phyloP scores from a whole-genome alignment of 2,329 filamentous ascomycete species.

The Cladophialophora yegresii region DNA sequence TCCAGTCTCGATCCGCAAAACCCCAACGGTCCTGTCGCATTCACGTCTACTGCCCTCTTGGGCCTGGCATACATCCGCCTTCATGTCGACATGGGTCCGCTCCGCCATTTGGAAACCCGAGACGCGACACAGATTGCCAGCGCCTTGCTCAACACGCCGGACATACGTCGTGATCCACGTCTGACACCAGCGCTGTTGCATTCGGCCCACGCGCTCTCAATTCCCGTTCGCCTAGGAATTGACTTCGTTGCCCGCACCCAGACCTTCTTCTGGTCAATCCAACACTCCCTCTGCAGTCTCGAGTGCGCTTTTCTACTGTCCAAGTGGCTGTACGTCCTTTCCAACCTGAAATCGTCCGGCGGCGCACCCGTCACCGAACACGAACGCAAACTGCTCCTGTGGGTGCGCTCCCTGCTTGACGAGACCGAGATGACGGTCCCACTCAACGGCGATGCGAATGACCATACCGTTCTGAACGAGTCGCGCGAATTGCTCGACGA shows the following conservation, averaged over 20 bases:
- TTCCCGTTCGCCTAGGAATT: slow-evolving; percentile 57
- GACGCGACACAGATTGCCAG: slow-evolving; percentile 51
- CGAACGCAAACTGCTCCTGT: slow-evolving; percentile 50
- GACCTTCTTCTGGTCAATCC: slow-evolving; percentile 59
- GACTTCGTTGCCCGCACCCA: slow-evolving; percentile 57
- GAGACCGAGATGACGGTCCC: slow-evolving; percentile 51
- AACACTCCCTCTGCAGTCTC: slow-evolving; percentile 57
- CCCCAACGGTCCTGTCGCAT: slow-evolving; percentile 56
- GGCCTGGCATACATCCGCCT: slow-evolving; percentile 52
- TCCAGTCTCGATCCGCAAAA: slow-evolving; percentile 58
- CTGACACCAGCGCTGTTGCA: slow-evolving; percentile 56
- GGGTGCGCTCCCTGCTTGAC: slow-evolving; percentile 54
- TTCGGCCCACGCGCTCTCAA: slow-evolving; percentile 57
- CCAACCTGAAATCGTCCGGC: slow-evolving; percentile 42
- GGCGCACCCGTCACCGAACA: slow-evolving; percentile 50
- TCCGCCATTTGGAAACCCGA: slow-evolving; percentile 51
- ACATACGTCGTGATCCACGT: slow-evolving; percentile 48
- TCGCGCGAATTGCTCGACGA: slow-evolving; percentile 47
- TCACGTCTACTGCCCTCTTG: slow-evolving; percentile 54
- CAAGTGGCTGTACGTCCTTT: slow-evolving; percentile 51
- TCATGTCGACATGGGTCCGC: slow-evolving; percentile 52
- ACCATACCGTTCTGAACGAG: slow-evolving; percentile 29
- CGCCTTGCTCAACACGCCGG: slow-evolving; percentile 49
- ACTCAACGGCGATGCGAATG: slow-evolving; percentile 32
- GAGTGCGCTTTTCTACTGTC: slow-evolving; percentile 56